Evolutionary conservation across 805 yeast species (phyloP), one percentile per base, ranked within the genome.

Genomic region (Brettanomyces custersianus): DNA sequence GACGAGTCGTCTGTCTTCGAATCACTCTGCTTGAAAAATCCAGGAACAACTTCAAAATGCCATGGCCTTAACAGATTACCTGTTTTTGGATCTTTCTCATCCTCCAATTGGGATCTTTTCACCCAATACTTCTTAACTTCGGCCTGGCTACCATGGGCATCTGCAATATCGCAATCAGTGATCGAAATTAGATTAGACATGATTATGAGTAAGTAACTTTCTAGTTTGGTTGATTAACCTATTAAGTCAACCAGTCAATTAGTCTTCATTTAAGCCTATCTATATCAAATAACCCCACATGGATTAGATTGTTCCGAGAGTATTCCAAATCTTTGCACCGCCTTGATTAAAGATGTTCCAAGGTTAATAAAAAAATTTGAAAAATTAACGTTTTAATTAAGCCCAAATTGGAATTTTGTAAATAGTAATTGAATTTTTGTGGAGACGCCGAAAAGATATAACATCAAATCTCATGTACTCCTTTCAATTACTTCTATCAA

Each of bases 11-110:
- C 70, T 0, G 73, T 68, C 1, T 40, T 42, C 0, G 48, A 40
- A 36, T 63, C 68, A 4, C 67, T 47, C 47, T 72, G 78, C 39
- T 60, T 60, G 57, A 73, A 73, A 37, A 71, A 67, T 0, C 77
- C 77, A 0, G 51, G 55, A 4, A 70, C 73, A 8, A 62, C 61
- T 43, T 68, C 70, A 44, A 71, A 72, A 8, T 42, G 46, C 74
- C 75, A 72, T 2, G 67, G 66, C 34, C 51, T 54, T n/a, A 36
- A 36, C 29, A 39, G 45, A 19, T 48, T 40, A 3, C 59, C 56
- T 1, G 54, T 48, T 8, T 36, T 31, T 2, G 48, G 32, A 29
- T 59, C 59, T 32, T 43, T 46, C 31, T 51, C 42, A 8, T 22
- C 11, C 26, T 41, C 39, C n/a, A 36, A 24, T 24, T 33, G 26